Evolutionary conservation across 139 green algal species (phyloP).

Genomic region (Tetradesmus obliquus): DNA sequence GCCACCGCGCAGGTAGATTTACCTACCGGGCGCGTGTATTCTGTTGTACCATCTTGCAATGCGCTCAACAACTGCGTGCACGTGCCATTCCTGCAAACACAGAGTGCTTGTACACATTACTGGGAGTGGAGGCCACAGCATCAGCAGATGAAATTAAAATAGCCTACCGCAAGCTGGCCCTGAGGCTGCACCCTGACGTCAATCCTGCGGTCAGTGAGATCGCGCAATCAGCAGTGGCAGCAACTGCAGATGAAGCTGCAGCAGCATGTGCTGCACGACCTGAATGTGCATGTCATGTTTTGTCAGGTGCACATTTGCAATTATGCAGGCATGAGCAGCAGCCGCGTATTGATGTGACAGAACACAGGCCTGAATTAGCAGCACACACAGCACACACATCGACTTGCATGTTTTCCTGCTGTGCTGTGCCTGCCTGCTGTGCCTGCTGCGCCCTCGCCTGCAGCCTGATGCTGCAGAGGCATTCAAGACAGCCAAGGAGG

Average conservation of each 20-base stretch:
- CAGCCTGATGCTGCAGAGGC: slow-evolving; percentile 26
- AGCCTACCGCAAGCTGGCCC: slow-evolving; percentile 34
- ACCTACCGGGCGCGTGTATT: neutral
- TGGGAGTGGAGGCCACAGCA: slow-evolving; percentile 22
- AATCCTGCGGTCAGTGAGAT: slow-evolving; percentile 34
- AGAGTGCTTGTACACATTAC: slow-evolving; percentile 32
- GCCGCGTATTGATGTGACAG: neutral
- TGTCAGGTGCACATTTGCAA: no score
- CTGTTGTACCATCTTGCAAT: neutral
- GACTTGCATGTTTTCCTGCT: neutral
- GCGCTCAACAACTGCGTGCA: neutral
- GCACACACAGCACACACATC: neutral
- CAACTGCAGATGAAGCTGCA: neutral
- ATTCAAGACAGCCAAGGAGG: slow-evolving; percentile 21
- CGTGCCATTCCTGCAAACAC: neutral
- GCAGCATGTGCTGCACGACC: neutral
- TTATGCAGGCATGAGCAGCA: no score
- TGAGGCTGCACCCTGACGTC: slow-evolving; percentile 52
- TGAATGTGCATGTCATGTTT: neutral
- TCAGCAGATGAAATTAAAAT: slow-evolving; percentile 47
- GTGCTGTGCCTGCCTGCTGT: neutral
- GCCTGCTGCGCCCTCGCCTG: neutral
- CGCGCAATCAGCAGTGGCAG: neutral
- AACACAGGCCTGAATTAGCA: neutral
- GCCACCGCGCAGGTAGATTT: no score